Percentiles rank a stretch among this genome's conserved stretches.
Conservation (phyloP, 2,329 filamentous ascomycete species). For the Colletotrichum phormii region DNA sequence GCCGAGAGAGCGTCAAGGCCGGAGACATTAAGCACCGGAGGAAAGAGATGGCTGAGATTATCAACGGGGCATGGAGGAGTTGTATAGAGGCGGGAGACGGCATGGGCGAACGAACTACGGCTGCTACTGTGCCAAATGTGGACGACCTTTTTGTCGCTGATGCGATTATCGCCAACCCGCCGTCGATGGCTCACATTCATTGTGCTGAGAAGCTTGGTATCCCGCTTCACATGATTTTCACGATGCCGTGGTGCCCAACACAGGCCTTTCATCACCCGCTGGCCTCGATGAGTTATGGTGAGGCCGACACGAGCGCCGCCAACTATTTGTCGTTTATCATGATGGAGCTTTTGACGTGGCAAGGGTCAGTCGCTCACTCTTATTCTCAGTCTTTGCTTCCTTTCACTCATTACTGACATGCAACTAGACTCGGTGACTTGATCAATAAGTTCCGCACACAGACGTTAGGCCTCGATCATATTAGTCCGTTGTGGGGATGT, state of each 20-base stretch:
- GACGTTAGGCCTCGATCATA: slow-evolving; percentile 70
- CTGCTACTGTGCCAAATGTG: slow-evolving; percentile 41
- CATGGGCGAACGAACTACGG: slow-evolving; percentile 42
- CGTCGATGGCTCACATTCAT: slow-evolving; percentile 63
- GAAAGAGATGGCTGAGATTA: slow-evolving; percentile 51
- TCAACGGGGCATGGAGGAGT: slow-evolving; percentile 50
- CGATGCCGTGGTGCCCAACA: slow-evolving; percentile 80
- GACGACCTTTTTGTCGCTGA: slow-evolving; percentile 62
- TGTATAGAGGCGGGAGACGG: slow-evolving; percentile 52
- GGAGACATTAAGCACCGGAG: slow-evolving; percentile 51
- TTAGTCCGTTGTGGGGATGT: slow-evolving; percentile 75
- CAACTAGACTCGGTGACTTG: slow-evolving; percentile 70
- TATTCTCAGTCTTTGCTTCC: not conserved
- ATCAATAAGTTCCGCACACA: slow-evolving; percentile 77
- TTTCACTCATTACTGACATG: not conserved
- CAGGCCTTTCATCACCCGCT: slow-evolving; percentile 77
- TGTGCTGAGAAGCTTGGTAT: slow-evolving; percentile 62
- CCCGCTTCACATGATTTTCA: slow-evolving; percentile 64
- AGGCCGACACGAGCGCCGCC: slow-evolving; percentile 69
- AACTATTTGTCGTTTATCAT: slow-evolving; percentile 77
- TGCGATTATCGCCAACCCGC: slow-evolving; percentile 66
- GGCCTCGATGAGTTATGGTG: slow-evolving; percentile 68
- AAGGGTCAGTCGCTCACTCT: slow-evolving; percentile 59
- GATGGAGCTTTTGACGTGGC: slow-evolving; percentile 81
- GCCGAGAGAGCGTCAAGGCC: slow-evolving; percentile 47